A percentile compares a stretch with the other conserved stretches of the same genome.
Conservation (phyloP, 208 protist genomes). For the Trypanosoma vivax region DNA sequence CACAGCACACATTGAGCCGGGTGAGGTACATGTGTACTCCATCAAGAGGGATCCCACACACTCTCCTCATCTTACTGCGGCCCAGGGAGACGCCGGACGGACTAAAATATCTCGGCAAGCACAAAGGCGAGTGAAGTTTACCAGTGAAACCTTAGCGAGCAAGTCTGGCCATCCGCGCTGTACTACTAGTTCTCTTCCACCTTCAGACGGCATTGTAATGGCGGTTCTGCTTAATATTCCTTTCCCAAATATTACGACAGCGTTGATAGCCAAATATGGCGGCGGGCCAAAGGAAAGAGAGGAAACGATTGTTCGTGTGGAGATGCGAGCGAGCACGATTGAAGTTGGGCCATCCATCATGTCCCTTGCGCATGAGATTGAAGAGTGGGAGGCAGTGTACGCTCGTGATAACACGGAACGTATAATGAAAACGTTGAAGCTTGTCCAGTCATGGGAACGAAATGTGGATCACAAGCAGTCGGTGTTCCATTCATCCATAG, state of each 20-base stretch:
- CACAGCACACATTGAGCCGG: conserved; percentile 40
- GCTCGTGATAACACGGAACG: conserved; percentile 17
- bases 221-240: conserved; percentile 46
- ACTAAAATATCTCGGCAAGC: conserved; percentile 7
- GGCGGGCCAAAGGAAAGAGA: conserved; percentile 21
- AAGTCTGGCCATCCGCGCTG: neutral
- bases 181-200: neutral
- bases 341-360: conserved; percentile 65
- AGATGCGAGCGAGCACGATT: conserved; percentile 60
- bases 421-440: neutral
- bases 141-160: neutral
- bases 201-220: conserved; percentile 19
- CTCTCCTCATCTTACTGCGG: neutral
- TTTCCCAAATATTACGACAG: conserved; percentile 36
- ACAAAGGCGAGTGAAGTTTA: conserved; percentile 12
- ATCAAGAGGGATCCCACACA: conserved; percentile 12
- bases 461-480: conserved; percentile 18
- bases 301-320: conserved; percentile 34
- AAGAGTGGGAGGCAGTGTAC: conserved; percentile 33
- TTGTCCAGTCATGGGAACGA: conserved; percentile 33
- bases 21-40: conserved; percentile 35
- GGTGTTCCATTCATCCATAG: conserved; percentile 33
- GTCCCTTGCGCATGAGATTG: conserved; percentile 62
- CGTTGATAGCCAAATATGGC: conserved; percentile 18
- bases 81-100: neutral